Evolutionary conservation across 305 asterid genomes (phyloP), one percentile per base, ranked within the genome.

Genomic region (Solanum hybrid): DNA sequence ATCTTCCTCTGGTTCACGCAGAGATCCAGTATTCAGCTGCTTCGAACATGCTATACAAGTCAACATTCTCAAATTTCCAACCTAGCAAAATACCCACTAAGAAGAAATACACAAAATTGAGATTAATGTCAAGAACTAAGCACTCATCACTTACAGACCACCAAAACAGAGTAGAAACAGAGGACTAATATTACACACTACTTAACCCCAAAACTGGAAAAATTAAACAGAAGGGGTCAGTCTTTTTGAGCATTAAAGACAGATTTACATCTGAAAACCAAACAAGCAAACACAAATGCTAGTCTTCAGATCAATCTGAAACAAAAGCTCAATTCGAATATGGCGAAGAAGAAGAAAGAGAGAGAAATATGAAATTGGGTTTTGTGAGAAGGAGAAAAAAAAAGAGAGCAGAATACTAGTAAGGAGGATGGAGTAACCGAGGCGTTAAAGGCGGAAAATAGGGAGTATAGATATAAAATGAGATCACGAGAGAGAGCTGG

Each of bases 31-130:
- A 79, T 92, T 92, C 14, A 89, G 94, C 91, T 92, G 98, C 94
- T 95, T 97, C 79, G 99, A 94, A 92, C 99, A 96, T 77, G 98
- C 98, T 91, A 88, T 88, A 92, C 99, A 97, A 89, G 98, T 96
- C 94, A 97, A 93, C 99, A 97, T 97, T 40, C 81, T 91, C 42
- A 76, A 85, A 51, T 75, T 67, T 6, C 14, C 57, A 39, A 77
- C 74, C 64, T 51, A 51, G 11, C 75, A 51, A 88, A 18, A 88
- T 31, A 7, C 33, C 46, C 89, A 24, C 84, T 74, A 29, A 28
- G 35, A 46, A 87, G 36, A 71, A 37, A 37, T 26, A 13, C 35
- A 18, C 37, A 16, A 46, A 82, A 16, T 42, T 83, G 24, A 83
- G 16, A 36, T 31, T 20, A 84, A 20, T 29, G 74, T 14, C 69